Percentiles rank a stretch among this genome's conserved stretches.
phyloP scores from a whole-genome alignment of 1,284 basidiomycete species.

The Somion occarium region DNA sequence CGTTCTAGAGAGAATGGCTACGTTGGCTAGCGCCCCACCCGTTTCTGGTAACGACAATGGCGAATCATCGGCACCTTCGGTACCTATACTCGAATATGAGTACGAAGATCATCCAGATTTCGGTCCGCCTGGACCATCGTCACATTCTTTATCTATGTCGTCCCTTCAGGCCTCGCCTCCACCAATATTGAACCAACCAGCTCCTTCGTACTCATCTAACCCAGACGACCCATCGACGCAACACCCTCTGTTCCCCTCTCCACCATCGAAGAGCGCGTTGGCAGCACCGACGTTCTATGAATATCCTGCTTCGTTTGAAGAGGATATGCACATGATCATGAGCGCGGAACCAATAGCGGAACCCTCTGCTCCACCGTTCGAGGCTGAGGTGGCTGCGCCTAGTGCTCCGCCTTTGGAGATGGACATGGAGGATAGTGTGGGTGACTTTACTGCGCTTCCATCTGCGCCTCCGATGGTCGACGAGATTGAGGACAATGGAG shows the following conservation, averaged over 20 bases:
- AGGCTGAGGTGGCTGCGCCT: conserved; percentile 9
- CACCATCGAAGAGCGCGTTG: conserved; percentile 23
- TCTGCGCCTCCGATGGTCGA: conserved; percentile 14
- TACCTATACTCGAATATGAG: conserved; percentile 21
- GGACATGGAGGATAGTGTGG: background rate
- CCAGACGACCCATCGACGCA: conserved; percentile 21
- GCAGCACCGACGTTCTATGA: conserved; percentile 26
- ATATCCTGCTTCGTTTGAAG: conserved; percentile 27
- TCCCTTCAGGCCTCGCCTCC: background rate
- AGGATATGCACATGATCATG: conserved; percentile 16
- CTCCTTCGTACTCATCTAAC: conserved; percentile 19
- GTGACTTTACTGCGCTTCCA: conserved; percentile 2
- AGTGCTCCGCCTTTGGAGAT: conserved; percentile 20
- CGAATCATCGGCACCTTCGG: conserved; percentile 19
- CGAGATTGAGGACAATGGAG: conserved; percentile 11
- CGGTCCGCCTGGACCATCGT: background rate
- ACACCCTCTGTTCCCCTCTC: conserved; percentile 20
- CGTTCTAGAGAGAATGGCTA: conserved; percentile 51
- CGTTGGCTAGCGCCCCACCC: conserved; percentile 52
- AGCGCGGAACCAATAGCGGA: conserved; percentile 16
- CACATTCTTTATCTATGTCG: background rate
- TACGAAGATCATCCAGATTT: conserved; percentile 8
- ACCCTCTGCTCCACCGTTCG: conserved; percentile 25
- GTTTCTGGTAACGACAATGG: conserved; percentile 5
- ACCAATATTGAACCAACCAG: background rate